phyloP scores from a whole-genome alignment of 257 asterid species.

The Petrea volubilis region DNA sequence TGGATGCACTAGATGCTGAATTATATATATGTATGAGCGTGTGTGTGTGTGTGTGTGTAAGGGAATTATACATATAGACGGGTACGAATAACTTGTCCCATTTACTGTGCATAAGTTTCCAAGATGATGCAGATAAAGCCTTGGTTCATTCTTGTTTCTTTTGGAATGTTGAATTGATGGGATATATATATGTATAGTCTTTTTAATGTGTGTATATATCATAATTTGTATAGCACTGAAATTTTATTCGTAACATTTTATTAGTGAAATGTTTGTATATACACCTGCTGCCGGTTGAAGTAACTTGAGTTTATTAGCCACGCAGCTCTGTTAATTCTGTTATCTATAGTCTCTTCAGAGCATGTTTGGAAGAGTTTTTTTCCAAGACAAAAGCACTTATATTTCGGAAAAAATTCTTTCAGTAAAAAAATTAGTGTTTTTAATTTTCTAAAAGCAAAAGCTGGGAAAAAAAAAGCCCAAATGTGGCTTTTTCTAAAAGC shows the following conservation, averaged over 20 bases:
- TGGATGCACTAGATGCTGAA: slow-evolving; percentile 77
- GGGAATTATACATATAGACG: no score
- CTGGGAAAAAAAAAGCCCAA: no score
- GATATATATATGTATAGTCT: background rate
- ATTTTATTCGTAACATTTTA: background rate
- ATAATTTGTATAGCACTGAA: background rate
- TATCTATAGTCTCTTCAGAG: no score
- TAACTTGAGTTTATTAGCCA: background rate
- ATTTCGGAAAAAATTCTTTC: no score
- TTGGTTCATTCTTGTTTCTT: background rate
- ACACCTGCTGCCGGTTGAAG: background rate
- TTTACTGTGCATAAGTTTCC: background rate
- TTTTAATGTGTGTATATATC: background rate
- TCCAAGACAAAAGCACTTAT: no score
- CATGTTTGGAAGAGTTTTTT: no score
- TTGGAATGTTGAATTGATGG: background rate
- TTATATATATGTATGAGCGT: no score
- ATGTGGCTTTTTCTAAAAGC: no score
- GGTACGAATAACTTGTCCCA: background rate
- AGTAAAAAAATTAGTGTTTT: no score
- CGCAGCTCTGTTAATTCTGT: background rate
- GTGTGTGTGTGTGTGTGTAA: no score
- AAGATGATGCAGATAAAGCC: background rate
- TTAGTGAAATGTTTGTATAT: background rate
- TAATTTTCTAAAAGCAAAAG: no score